Base-by-base conservation (phyloP, 306 rosid genomes). In the Prunus salicina region DNA sequence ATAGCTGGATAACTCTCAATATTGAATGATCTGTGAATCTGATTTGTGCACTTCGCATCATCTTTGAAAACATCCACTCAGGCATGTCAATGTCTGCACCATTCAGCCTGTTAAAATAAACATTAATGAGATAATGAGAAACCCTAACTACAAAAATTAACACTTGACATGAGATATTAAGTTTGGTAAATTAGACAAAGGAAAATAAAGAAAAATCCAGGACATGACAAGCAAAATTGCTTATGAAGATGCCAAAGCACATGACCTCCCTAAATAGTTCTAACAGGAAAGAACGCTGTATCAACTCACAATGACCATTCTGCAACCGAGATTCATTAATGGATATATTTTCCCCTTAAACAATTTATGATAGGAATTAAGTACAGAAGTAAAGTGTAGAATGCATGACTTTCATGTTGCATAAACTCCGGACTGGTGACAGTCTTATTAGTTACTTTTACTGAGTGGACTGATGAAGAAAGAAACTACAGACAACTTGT, bases 51-150 rank as follows among this genome's bases (percentile, higher is more conserved):
- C 98, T 92, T 83, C 96, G 85, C 84, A 95, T 90, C 87, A 85
- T 88, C 85, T 92, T 88, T 66, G 97, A 82, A 89, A 92, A 92
- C 83, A 90, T 83, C 97, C 97, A 95, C 88, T 92, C 97, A 12
- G 96, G 90, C 79, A 90, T 86, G 87, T 88, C 84, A 52, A 95
- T 83, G 82, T 87, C 91, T 57, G 95, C 95, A 86, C 98, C 98
- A 83, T 95, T 92, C 84, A 89, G 76, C 91, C 97, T 95, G 93
- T 86, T 38, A 73, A 76, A 64, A 84, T 79, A 78, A 78, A 73
- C 71, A 79, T 46, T 50, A 74, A 22, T 69, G 64, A 78, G 69
- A 65, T 78, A 67, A 56, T 49, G n/a, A 74, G 11, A 72, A 73
- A 41, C 27, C 72, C 18, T 61, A 77, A 80, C 10, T 20, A 60